Base-by-base conservation (phyloP, 495 filamentous ascomycete genomes). In the Talaromyces trachyspermus region DNA sequence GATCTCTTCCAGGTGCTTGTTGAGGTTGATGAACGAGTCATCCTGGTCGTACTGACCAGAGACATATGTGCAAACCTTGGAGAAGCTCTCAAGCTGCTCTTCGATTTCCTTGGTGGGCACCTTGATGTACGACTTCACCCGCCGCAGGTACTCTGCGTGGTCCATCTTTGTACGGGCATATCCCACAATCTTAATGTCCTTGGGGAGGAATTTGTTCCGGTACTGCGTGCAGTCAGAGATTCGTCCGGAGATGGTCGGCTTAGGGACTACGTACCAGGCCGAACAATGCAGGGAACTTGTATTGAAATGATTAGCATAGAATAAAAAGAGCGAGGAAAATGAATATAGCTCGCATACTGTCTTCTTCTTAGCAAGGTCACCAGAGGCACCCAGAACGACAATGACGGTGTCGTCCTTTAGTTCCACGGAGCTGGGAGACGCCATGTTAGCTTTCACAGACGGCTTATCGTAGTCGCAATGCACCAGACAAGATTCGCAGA, bases 161-260 rank as follows among this genome's bases (percentile, higher is more conserved):
- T 97, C 90, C 94, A 99, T 99, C 74, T 95, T 95, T 54, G 94
- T 99, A 61, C 94, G 83, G 52, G 94, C 94, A 86, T 99, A 99
- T 74, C 94, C 94, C 59, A 99, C 81, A 63, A 99, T 95, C 64
- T 83, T 86, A 69, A 95, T 90, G 65, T 92, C 88, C 72, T 95
- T 95, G 52, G 92, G 92, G 15, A 97, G 85, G 76, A 97, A 98
- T 64, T 95, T 88, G 74, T 98, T 97, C 58, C 92, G 88, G 70
- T 89, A 91, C 91, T 96, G 63, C 47, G 51, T 42, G 18, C 22
- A 26, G 39, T 42, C 23, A 24, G 20, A 36, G 22, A 12, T 22
- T 33, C 11, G 38, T 32, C 19, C n/a, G 12, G 20, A n/a, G 15
- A 19, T 9, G 19, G 43, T 32, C 14, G 23, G 42, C n/a, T n/a